Conservation (phyloP, 2,329 filamentous ascomycete species). For the Rhynchosporium graminicola region DNA sequence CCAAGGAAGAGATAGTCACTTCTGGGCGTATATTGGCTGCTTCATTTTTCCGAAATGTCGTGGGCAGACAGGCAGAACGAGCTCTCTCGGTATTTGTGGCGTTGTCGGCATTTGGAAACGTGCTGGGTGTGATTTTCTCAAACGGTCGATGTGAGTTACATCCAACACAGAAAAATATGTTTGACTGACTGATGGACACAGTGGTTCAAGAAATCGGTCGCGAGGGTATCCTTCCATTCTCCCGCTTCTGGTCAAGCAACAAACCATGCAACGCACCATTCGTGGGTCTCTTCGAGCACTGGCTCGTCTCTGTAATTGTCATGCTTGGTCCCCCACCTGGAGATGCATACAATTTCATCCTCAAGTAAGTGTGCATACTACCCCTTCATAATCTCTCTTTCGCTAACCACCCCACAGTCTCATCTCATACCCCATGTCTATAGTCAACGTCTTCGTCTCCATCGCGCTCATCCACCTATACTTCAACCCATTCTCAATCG, state of each 20-base stretch:
- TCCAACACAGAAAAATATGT: background rate
- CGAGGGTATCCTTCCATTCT: constrained; percentile 66
- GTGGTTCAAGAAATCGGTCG: constrained; percentile 66
- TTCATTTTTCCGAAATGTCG: constrained; percentile 57
- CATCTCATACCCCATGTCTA: constrained; percentile 64
- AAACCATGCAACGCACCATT: constrained; percentile 63
- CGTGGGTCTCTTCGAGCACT: constrained; percentile 63
- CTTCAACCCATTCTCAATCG: constrained; percentile 48
- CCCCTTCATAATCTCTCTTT: constrained; percentile 7
- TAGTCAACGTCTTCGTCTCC: constrained; percentile 57
- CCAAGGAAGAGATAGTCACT: constrained; percentile 54
- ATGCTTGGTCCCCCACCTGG: constrained; percentile 68
- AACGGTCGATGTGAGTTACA: constrained; percentile 53
- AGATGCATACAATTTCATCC: constrained; percentile 65
- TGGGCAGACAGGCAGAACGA: constrained; percentile 55
- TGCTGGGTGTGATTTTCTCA: constrained; percentile 68
- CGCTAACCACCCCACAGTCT: constrained; percentile 44
- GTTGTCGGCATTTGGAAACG: constrained; percentile 67
- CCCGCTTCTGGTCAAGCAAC: constrained; percentile 63
- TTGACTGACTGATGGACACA: constrained; percentile 6
- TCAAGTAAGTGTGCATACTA: constrained; percentile 49
- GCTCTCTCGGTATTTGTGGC: constrained; percentile 66
- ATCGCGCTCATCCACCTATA: constrained; percentile 56
- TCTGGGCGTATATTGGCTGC: constrained; percentile 55
- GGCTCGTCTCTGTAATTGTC: constrained; percentile 63